Conservation (phyloP, 2,329 filamentous ascomycete genomes). For the Xylaria sp. region DNA sequence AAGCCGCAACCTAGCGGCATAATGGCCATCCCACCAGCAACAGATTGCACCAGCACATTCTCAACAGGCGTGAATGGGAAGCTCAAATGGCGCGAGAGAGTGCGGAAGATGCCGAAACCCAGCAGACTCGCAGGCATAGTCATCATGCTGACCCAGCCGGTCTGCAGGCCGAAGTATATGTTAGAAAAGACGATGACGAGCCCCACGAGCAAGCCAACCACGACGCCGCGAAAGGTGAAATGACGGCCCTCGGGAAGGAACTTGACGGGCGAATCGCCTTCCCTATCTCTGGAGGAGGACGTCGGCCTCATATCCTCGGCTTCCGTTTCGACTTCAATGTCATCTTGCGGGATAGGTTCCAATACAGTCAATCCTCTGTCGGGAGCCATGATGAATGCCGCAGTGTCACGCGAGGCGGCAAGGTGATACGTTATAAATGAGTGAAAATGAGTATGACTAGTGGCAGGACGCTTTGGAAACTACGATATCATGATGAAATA, state of each 20-base stretch:
- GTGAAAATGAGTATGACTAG: background rate
- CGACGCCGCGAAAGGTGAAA: constrained; percentile 85
- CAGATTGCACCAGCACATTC: constrained; percentile 96
- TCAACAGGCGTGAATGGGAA: constrained; percentile 93
- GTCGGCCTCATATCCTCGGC: constrained; percentile 22
- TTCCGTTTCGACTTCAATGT: constrained; percentile 18
- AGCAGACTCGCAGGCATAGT: constrained; percentile 95
- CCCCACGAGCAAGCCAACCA: constrained; percentile 84
- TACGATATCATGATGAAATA: constrained; percentile 11
- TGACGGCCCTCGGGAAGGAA: constrained; percentile 65
- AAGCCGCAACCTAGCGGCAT: constrained; percentile 97
- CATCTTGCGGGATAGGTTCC: constrained; percentile 27
- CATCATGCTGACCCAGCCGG: constrained; percentile 81
- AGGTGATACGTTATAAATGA: background rate
- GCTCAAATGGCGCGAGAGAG: constrained; percentile 75
- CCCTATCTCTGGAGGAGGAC: constrained; percentile 19
- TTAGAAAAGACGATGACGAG: constrained; percentile 95
- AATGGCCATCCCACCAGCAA: constrained; percentile 93
- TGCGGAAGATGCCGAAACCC: constrained; percentile 93
- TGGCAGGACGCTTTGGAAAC: too few species aligned
- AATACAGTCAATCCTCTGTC: constrained; percentile 42
- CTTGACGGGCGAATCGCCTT: constrained; percentile 38
- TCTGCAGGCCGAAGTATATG: constrained; percentile 98
- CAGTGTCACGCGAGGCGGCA: background rate
- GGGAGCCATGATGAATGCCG: constrained; percentile 42